Conservation (phyloP, 2,329 filamentous ascomycete genomes). For the Aspergillus proliferans region DNA sequence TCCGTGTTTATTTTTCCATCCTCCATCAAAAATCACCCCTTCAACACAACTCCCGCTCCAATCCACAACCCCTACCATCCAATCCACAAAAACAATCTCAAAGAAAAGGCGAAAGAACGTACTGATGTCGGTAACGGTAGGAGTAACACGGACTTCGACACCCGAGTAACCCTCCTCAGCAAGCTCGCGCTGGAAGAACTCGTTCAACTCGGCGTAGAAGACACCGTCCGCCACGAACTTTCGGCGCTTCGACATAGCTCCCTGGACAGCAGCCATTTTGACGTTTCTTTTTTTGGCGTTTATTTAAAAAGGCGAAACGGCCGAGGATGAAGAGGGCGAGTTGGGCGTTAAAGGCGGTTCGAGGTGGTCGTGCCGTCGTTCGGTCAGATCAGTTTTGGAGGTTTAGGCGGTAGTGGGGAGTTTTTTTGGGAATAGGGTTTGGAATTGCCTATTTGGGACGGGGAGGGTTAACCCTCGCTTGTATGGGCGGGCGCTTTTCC, state of each 20-base stretch:
- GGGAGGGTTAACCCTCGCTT: constrained; percentile 39
- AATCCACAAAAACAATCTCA: constrained; percentile 9
- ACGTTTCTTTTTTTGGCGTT: constrained; percentile 29
- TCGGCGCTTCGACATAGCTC: constrained; percentile 48
- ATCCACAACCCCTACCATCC: neutral
- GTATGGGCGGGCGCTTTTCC: constrained; percentile 17
- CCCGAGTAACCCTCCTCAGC: constrained; percentile 99
- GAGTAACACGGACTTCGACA: constrained; percentile 99
- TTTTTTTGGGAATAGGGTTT: constrained; percentile 30
- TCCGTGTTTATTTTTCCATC: too few species aligned
- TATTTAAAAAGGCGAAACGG: constrained; percentile 30
- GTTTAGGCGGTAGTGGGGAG: constrained; percentile 35
- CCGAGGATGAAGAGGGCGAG: constrained; percentile 23
- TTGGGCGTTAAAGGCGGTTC: constrained; percentile 23
- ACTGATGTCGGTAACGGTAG: constrained; percentile 99
- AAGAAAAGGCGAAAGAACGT: constrained; percentile 28
- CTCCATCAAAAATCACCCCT: too few species aligned
- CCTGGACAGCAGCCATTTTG: constrained; percentile 47
- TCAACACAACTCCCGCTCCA: too few species aligned
- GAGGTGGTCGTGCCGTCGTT: constrained; percentile 22
- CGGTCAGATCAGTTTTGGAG: constrained; percentile 27
- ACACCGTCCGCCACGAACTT: constrained; percentile 96
- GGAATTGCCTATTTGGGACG: constrained; percentile 23
- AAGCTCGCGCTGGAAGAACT: constrained; percentile 99
- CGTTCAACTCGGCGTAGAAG: constrained; percentile 99